phyloP scores from a whole-genome alignment of 2,329 filamentous ascomycete genomes.

The Colletotrichum truncatum region DNA sequence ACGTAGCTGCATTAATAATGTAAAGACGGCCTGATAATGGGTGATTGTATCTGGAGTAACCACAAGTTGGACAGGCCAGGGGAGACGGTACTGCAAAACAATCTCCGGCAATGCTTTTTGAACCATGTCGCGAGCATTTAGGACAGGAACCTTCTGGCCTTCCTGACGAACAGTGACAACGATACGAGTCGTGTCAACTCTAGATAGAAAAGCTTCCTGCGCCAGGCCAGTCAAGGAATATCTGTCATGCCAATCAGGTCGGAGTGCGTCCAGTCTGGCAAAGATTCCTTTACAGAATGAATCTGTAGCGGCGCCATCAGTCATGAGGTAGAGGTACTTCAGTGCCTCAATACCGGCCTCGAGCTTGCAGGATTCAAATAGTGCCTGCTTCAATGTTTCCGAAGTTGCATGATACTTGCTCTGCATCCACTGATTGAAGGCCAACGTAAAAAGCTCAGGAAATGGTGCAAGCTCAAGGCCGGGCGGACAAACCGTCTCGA shows the following conservation, averaged over 20 bases:
- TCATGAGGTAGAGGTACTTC: slow-evolving; percentile 78
- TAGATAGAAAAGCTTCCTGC: slow-evolving; percentile 73
- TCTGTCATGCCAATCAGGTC: slow-evolving; percentile 77
- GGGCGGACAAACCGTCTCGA: slow-evolving; percentile 62
- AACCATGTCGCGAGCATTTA: slow-evolving; percentile 44
- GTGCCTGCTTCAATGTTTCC: slow-evolving; percentile 67
- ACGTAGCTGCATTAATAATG: slow-evolving; percentile 80
- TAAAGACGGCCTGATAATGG: slow-evolving; percentile 78
- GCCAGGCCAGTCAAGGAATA: slow-evolving; percentile 83
- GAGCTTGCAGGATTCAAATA: slow-evolving; percentile 77
- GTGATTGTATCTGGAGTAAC: slow-evolving; percentile 71
- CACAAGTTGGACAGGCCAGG: slow-evolving; percentile 76
- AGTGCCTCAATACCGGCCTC: slow-evolving; percentile 72
- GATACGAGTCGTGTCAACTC: slow-evolving; percentile 69
- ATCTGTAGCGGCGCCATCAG: slow-evolving; percentile 75
- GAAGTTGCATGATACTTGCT: slow-evolving; percentile 78
- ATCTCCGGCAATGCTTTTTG: slow-evolving; percentile 67
- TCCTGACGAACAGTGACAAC: slow-evolving; percentile 61
- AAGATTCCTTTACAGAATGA: slow-evolving; percentile 77
- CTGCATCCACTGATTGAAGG: slow-evolving; percentile 81
- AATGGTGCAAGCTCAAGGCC: slow-evolving; percentile 70
- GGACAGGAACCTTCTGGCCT: slow-evolving; percentile 50
- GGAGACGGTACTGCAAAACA: slow-evolving; percentile 73
- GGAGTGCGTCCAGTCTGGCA: slow-evolving; percentile 72
- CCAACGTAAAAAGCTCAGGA: slow-evolving; percentile 75